phyloP scores from a whole-genome alignment of 805 yeast species.

The Cyberlindnera meyerae region DNA sequence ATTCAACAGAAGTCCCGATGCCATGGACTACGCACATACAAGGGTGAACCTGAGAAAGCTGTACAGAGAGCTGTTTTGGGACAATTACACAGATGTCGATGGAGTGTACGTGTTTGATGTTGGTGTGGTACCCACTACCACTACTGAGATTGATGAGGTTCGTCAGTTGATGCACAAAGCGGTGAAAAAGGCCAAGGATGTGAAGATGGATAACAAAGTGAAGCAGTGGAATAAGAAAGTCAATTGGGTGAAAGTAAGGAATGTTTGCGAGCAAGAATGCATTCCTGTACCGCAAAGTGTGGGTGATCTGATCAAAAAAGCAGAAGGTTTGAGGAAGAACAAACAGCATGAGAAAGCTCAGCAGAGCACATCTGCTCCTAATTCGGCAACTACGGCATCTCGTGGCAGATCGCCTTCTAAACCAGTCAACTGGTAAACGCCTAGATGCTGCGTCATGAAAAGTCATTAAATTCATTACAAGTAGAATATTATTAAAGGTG shows the following conservation, averaged over 20 bases:
- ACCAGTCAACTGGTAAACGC: too few relatives aligned
- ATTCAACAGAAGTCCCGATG: constrained; percentile 13
- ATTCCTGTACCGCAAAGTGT: constrained; percentile 7
- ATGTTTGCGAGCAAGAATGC: constrained; percentile 9
- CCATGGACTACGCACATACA: constrained; percentile 17
- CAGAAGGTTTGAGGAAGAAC: too few relatives aligned
- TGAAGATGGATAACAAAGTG: not conserved
- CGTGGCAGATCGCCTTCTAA: too few relatives aligned
- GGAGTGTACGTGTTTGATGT: constrained; percentile 22
- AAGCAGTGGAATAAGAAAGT: constrained; percentile 6
- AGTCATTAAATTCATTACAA: too few relatives aligned
- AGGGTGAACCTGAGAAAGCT: constrained; percentile 16
- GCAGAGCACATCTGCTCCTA: too few relatives aligned
- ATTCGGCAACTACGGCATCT: too few relatives aligned
- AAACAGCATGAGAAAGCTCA: too few relatives aligned
- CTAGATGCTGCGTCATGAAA: not conserved
- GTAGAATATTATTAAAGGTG: too few relatives aligned
- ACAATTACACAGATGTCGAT: constrained; percentile 14
- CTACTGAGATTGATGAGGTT: constrained; percentile 7
- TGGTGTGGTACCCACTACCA: constrained; percentile 12
- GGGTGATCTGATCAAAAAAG: not conserved
- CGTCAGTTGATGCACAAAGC: constrained; percentile 2
- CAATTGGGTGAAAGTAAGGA: constrained; percentile 16
- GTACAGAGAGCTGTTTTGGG: constrained; percentile 11
- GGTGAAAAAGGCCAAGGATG: constrained; percentile 4